Evolutionary conservation across 2,329 filamentous ascomycete species (phyloP), one percentile per base, ranked within the genome.

Genomic region (Apiospora kogelbergensis): DNA sequence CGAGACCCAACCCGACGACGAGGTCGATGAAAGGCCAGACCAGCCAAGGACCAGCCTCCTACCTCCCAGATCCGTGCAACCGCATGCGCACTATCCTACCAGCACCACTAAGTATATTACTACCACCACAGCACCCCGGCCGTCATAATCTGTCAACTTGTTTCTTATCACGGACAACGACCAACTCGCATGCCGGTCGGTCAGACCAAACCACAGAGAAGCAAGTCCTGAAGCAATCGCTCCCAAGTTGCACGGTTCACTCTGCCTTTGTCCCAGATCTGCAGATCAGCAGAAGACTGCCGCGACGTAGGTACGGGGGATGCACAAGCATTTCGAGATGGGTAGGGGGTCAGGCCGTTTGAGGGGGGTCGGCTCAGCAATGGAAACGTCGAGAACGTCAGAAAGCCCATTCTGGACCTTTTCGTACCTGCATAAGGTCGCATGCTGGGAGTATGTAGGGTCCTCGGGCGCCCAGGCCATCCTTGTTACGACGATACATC

Each of bases 21-120:
- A 60, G 53, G 30, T 60, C 53, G 53, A 60, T 60, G 53, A 60
- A 60, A 60, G 53, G 53, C 53, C 53, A 60, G 53, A 20, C 17
- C 20, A 60, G 20, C 53, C 53, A 60, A 17, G 53, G 53, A 37
- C 53, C 53, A 60, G 53, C 53, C 53, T 60, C 53, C 17, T 30
- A 33, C 53, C 53, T 60, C 53, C 17, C 53, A 33, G 17, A 30
- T 30, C 30, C 30, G 48, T 26, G 53, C 37, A 60, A 26, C 53
- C 53, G 53, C 53, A 60, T 60, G 30, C 26, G 30, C 30, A 60
- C 17, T 37, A 60, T 9, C 20, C 26, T 42, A 30, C 30, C 30
- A n/a, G 7, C n/a, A 60, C 15, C 2, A 57, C 53, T n/a, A 13
- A n/a, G 40, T 42, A 42, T 3, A 13, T 15, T 17, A 57, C 48